These are phyloP conservation scores for Neoscytalidium dimidiatum DNA, from an alignment of 2,329 filamentous ascomycete species.

Conservation along the genomic window DNA sequence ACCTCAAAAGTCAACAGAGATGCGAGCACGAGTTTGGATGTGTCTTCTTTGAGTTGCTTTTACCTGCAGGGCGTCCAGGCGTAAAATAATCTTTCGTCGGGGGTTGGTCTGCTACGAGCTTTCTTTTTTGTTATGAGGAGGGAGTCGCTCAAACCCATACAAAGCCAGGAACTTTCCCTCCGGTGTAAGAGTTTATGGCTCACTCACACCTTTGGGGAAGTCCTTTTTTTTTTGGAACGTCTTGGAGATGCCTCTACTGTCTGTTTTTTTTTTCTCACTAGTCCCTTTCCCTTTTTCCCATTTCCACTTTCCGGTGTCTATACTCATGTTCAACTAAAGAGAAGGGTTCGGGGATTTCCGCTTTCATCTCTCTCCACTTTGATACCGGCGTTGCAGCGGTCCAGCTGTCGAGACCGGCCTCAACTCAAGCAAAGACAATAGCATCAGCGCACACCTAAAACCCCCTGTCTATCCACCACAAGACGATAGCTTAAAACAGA, in stretches of 20 bases:
- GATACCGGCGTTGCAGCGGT: background rate
- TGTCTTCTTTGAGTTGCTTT: constrained; percentile 13
- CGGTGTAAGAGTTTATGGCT: background rate
- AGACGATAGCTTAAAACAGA: background rate
- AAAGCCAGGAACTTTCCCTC: background rate
- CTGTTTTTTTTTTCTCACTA: background rate
- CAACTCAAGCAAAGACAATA: background rate
- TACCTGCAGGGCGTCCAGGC: constrained; percentile 18
- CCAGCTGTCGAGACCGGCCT: background rate
- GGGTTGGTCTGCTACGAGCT: constrained; percentile 11
- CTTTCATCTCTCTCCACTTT: background rate
- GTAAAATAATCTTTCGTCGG: constrained; percentile 13
- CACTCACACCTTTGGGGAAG: background rate
- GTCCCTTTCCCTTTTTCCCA: background rate
- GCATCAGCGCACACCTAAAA: background rate
- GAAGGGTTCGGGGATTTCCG: background rate
- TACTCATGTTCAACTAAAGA: constrained; percentile 18
- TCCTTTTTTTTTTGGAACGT: background rate
- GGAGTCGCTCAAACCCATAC: background rate
- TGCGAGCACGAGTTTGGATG: constrained; percentile 16
- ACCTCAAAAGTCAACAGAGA: constrained; percentile 8
- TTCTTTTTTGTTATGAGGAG: constrained; percentile 7
- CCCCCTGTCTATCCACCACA: background rate
- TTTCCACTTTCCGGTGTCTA: constrained; percentile 3
- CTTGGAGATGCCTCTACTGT: constrained; percentile 3